Percentiles rank a stretch among this genome's conserved stretches.
Conservation (phyloP, 1,284 basidiomycete species). For the Fistulinella cinereoalba region DNA sequence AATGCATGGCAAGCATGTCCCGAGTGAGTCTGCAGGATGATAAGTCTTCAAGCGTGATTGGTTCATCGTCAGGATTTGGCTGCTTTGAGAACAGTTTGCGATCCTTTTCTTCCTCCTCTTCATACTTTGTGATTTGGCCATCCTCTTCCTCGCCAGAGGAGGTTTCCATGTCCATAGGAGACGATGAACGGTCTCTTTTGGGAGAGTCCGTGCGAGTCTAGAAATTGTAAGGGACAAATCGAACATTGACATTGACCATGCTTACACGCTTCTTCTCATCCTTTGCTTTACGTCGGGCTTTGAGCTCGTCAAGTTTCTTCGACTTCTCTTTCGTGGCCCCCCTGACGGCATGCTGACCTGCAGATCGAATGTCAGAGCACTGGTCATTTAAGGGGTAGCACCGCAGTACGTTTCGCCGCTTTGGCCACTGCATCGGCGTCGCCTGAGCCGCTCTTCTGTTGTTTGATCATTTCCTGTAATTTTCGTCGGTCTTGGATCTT, state of each 20-base stretch:
- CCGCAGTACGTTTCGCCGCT: conserved; percentile 65
- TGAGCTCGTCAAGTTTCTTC: conserved; percentile 78
- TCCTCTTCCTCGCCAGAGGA: conserved; percentile 70
- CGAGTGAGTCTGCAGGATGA: conserved; percentile 60
- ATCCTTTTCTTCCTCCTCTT: conserved; percentile 68
- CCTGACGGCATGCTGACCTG: conserved; percentile 72
- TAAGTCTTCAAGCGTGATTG: conserved; percentile 55
- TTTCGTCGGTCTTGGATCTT: conserved; percentile 71
- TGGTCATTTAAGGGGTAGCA: not conserved
- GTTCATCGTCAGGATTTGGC: conserved; percentile 49
- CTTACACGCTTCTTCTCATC: conserved; percentile 71
- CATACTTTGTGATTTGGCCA: conserved; percentile 65
- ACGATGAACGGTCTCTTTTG: conserved; percentile 64
- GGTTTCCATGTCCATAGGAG: conserved; percentile 79
- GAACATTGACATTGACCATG: not conserved
- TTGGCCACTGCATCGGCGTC: conserved; percentile 62
- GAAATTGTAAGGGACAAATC: conserved; percentile 12
- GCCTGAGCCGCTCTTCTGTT: conserved; percentile 51
- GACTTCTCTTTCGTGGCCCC: conserved; percentile 84
- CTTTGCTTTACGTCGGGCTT: conserved; percentile 77
- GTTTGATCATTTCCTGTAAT: conserved; percentile 73
- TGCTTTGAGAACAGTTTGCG: conserved; percentile 49
- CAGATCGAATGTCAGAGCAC: conserved; percentile 10
- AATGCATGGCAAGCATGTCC: conserved; percentile 60
- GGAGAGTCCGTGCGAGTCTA: conserved; percentile 52